Evolutionary conservation across 2,329 filamentous ascomycete genomes (phyloP), one percentile per base, ranked within the genome.

Genomic region (Aspergillus vadensis): DNA sequence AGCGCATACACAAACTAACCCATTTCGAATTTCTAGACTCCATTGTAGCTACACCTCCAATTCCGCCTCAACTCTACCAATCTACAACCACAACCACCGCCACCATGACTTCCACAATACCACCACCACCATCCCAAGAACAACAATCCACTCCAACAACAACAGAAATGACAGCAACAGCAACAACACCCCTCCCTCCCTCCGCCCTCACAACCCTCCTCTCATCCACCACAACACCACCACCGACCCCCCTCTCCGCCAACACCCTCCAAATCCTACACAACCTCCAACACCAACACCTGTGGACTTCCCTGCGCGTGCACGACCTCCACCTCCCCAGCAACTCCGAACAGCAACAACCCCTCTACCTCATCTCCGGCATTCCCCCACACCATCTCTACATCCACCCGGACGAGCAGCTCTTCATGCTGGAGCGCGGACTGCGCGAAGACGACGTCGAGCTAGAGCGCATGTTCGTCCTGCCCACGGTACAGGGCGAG

Each of bases 371-470:
- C 56, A 77, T 89, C 53, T 87, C 86, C 8, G 86, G 86, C n/a
- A 75, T 86, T 15, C 86, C 86, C 4, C 85, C 86, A 12, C 78
- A 83, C 56, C 79, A 84, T 50, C 77, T 87, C 61, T 89, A 89
- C 72, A 80, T 85, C 10, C 86, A 89, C 67, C 86, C 86, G 10
- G 86, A 88, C 69, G 85, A 88, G 76, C 86, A 88, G 69, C 81
- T 86, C 23, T 83, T 82, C 66, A 77, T 87, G 66, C 76, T 88
- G 25, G 82, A 85, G 68, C 73, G 78, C 55, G 79, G 77, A 17
- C 77, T 83, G 47, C 73, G 71, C 52, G 78, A 79, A 55, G 75
- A 79, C 64, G 84, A 82, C 41, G 65, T 83, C 19, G 74, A 76
- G 2, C 70, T 79, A 10, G 82, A 86, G 71, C 76, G 80, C 49